phyloP scores from a whole-genome alignment of 345 rosid species.

The Balakata baccata region DNA sequence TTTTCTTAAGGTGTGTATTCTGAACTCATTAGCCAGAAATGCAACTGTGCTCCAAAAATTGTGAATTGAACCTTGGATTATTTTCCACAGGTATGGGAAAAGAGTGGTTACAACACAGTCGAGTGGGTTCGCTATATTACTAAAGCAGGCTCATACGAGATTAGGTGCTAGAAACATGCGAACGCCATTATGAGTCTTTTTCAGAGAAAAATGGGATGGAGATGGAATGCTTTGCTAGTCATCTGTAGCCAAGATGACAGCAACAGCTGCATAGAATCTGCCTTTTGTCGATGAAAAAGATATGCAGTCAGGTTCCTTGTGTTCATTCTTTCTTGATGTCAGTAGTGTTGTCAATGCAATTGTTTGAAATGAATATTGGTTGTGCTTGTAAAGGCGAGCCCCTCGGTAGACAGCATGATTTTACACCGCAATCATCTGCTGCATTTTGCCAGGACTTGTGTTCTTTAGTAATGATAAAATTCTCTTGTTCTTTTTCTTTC shows the following conservation, averaged over 20 bases:
- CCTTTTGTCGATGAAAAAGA: conserved; percentile 12
- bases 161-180: conserved; percentile 65
- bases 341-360: conserved; percentile 24
- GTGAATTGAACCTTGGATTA: conserved; percentile 5
- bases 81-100: conserved; percentile 87
- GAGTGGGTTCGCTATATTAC: conserved; percentile 99
- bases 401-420: background rate
- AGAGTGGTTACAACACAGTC: conserved; percentile 96
- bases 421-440: too few species aligned
- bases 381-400: conserved; percentile 31
- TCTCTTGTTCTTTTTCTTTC: too few species aligned
- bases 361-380: conserved; percentile 22
- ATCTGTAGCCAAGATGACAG: conserved; percentile 10
- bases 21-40: background rate
- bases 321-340: conserved; percentile 3
- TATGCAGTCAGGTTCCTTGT: conserved; percentile 18
- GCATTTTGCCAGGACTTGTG: too few species aligned
- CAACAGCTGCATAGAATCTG: conserved; percentile 3
- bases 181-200: conserved; percentile 8
- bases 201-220: background rate
- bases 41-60: background rate
- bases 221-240: conserved; percentile 12
- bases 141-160: conserved; percentile 96
- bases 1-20: conserved; percentile 68
- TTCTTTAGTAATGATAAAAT: too few species aligned